phyloP scores from a whole-genome alignment of 805 yeast species.

The Scheffersomyces stipitis region DNA sequence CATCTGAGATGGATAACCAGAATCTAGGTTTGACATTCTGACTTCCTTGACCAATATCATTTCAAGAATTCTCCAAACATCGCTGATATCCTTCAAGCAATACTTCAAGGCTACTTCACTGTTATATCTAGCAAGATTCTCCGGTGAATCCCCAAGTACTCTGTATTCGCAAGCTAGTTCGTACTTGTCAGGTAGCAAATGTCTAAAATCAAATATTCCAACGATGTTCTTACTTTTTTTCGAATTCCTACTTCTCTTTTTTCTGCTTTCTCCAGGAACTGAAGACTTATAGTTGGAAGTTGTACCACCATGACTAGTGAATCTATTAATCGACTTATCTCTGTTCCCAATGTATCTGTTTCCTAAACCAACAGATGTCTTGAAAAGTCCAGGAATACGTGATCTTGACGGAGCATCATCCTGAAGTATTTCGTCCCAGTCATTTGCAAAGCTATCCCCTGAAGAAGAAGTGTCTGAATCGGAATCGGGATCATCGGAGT shows the following conservation, averaged over 20 bases:
- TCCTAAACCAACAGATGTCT: constrained; percentile 41
- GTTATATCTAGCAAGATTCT: constrained; percentile 65
- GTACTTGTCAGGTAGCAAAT: constrained; percentile 72
- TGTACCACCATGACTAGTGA: constrained; percentile 42
- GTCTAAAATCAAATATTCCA: constrained; percentile 60
- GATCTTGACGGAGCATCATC: constrained; percentile 54
- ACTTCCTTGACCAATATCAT: constrained; percentile 46
- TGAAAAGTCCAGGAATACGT: constrained; percentile 52
- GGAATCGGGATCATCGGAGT: constrained; percentile 12
- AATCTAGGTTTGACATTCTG: constrained; percentile 14
- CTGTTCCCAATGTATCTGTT: constrained; percentile 27
- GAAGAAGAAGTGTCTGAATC: constrained; percentile 33
- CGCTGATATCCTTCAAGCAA: constrained; percentile 63
- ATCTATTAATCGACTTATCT: constrained; percentile 27
- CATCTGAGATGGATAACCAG: constrained; percentile 5
- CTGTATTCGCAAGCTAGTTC: constrained; percentile 69
- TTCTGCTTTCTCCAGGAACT: constrained; percentile 32
- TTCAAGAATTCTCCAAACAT: constrained; percentile 70
- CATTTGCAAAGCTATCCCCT: constrained; percentile 63
- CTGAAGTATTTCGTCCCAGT: constrained; percentile 64
- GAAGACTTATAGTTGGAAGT: constrained; percentile 37
- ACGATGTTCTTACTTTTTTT: constrained; percentile 52
- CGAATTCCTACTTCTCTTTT: constrained; percentile 19
- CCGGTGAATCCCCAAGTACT: constrained; percentile 63
- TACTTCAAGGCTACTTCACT: constrained; percentile 64